Evolutionary conservation across 768 basidiomycete species (phyloP).

Genomic region (Omphalotus guepiniiformis): DNA sequence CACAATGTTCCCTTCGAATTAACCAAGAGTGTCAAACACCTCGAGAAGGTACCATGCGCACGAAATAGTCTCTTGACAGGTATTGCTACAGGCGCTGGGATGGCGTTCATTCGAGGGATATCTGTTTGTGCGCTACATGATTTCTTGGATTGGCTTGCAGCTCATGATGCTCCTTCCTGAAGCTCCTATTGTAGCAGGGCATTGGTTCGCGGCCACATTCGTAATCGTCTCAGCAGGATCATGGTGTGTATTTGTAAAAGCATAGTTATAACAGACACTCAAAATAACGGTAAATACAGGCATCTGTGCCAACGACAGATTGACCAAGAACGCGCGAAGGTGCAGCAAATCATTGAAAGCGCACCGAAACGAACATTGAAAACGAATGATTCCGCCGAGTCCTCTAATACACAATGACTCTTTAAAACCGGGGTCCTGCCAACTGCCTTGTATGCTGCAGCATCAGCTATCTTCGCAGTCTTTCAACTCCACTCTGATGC

Average conservation of each 20-base stretch:
- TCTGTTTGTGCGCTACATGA: conserved; percentile 47
- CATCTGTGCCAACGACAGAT: conserved; percentile 59
- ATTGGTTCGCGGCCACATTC: conserved; percentile 81
- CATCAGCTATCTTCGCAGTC: conserved; percentile 1
- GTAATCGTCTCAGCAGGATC: conserved; percentile 60
- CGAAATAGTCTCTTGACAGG: conserved; percentile 71
- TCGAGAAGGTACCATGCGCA: conserved; percentile 69
- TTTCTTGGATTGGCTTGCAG: too few relatives aligned
- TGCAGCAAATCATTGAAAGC: conserved; percentile 55
- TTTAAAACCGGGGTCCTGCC: too few relatives aligned
- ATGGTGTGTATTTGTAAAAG: conserved; percentile 44
- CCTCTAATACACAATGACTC: neutral
- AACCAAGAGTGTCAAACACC: conserved; percentile 7
- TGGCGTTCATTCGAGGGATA: conserved; percentile 71
- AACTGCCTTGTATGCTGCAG: too few relatives aligned
- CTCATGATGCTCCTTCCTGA: neutral
- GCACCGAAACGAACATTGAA: conserved; percentile 55
- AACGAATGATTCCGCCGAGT: conserved; percentile 24
- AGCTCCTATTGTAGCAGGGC: conserved; percentile 65
- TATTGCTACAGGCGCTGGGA: conserved; percentile 74
- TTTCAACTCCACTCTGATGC: conserved; percentile 35
- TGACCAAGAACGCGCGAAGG: conserved; percentile 47
- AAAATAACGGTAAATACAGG: conserved; percentile 31
- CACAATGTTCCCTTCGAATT: neutral
- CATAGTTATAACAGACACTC: neutral